Percentiles rank a stretch among this genome's conserved stretches.
Conservation (phyloP, 2,329 filamentous ascomycete species). For the Dothistroma septosporum region DNA sequence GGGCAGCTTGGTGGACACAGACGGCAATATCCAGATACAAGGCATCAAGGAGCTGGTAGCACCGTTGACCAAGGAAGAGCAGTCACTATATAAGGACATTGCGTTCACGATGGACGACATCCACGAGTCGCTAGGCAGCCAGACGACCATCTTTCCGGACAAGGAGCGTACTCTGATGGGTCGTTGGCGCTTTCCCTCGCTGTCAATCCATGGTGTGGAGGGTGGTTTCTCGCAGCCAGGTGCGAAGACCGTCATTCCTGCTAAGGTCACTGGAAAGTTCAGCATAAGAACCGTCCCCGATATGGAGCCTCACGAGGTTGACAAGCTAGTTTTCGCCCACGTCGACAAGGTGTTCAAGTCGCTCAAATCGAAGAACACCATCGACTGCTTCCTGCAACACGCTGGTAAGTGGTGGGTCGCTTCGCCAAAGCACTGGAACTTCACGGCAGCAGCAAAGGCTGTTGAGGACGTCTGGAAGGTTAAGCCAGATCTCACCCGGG, state of each 20-base stretch:
- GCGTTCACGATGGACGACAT: constrained; percentile 95
- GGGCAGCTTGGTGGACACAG: constrained; percentile 75
- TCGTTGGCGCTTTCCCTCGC: constrained; percentile 89
- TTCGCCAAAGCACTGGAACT: constrained; percentile 98
- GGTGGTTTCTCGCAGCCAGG: constrained; percentile 90
- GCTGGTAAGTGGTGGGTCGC: constrained; percentile 98
- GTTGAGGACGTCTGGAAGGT: constrained; percentile 92
- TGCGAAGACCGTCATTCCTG: constrained; percentile 97
- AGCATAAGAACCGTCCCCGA: constrained; percentile 95
- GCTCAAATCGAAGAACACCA: constrained; percentile 84
- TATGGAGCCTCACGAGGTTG: constrained; percentile 91
- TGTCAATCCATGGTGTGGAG: constrained; percentile 92
- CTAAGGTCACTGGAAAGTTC: constrained; percentile 97
- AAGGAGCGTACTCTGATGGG: constrained; percentile 94
- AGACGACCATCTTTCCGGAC: constrained; percentile 79
- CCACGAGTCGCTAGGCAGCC: constrained; percentile 83
- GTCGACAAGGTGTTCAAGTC: constrained; percentile 81
- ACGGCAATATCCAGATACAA: constrained; percentile 92
- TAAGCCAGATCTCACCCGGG: constrained; percentile 88
- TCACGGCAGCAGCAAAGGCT: constrained; percentile 89
- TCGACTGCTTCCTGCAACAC: constrained; percentile 76
- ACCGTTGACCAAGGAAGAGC: constrained; percentile 79
- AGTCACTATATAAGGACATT: constrained; percentile 81
- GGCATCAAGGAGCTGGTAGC: constrained; percentile 92
- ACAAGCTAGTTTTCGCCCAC: constrained; percentile 77